phyloP scores from a whole-genome alignment of 2,329 filamentous ascomycete species.

The Ilyonectria mors-panacis region DNA sequence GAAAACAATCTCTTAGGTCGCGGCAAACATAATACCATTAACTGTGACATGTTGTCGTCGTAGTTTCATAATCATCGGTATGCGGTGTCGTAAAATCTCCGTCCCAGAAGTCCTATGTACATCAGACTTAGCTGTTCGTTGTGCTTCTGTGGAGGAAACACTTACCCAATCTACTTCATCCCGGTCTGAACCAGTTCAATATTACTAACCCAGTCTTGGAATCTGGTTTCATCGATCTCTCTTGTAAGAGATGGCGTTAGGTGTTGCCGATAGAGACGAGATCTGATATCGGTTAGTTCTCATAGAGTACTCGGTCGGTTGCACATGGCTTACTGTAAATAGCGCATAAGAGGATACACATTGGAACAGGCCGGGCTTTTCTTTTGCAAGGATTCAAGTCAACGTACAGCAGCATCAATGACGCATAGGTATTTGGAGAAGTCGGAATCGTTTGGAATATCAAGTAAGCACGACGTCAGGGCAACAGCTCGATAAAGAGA shows the following conservation, averaged over 20 bases:
- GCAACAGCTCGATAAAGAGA: constrained; percentile 36
- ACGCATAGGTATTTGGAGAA: constrained; percentile 10
- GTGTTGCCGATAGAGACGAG: constrained; percentile 14
- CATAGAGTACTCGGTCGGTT: background rate
- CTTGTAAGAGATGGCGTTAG: background rate
- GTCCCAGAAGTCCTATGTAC: constrained; percentile 29
- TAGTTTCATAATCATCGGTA: no score
- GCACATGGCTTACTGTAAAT: constrained; percentile 29
- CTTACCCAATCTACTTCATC: constrained; percentile 35
- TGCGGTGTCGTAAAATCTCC: constrained; percentile 8
- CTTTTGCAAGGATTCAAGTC: constrained; percentile 25
- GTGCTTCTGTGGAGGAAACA: background rate
- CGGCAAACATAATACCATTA: no score
- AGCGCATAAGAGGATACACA: constrained; percentile 29
- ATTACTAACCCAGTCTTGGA: constrained; percentile 32
- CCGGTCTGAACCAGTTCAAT: constrained; percentile 37
- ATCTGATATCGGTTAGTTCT: constrained; percentile 11
- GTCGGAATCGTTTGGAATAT: constrained; percentile 23
- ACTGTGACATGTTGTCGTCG: no score
- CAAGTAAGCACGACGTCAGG: constrained; percentile 34
- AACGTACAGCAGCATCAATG: constrained; percentile 17
- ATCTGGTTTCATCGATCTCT: constrained; percentile 23
- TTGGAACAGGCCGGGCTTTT: constrained; percentile 29
- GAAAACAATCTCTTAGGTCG: no score
- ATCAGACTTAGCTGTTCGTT: background rate